Percentiles rank a stretch among this genome's conserved stretches.
Conservation (phyloP, 306 rosid genomes). For the Fagus crenata region DNA sequence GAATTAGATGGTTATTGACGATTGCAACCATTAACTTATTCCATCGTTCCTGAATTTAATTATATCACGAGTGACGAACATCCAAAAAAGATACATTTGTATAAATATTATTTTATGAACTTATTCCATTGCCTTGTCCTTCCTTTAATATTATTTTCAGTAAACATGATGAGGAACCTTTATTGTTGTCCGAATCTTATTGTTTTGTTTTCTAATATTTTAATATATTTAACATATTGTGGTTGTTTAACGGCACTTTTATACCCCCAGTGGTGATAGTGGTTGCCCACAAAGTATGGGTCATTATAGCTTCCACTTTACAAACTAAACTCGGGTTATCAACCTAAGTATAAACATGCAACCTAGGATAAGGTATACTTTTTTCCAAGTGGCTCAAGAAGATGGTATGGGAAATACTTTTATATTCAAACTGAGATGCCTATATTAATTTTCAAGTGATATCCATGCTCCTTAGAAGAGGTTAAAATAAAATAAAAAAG, state of each 20-base stretch:
- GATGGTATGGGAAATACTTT: background rate
- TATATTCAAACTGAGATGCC: background rate
- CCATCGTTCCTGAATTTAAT: too few relatives aligned
- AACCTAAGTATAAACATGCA: background rate
- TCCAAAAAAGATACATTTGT: too few relatives aligned
- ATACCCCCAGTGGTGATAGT: background rate
- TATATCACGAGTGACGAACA: too few relatives aligned
- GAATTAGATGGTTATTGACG: too few relatives aligned
- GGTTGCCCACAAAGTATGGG: background rate
- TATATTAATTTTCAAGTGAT: background rate
- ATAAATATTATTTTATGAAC: too few relatives aligned
- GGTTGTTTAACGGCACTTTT: background rate
- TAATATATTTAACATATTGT: background rate
- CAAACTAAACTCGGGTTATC: background rate
- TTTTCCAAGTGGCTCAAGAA: background rate
- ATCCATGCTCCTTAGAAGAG: background rate
- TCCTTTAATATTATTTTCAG: background rate
- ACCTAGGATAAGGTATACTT: background rate
- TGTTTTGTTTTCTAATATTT: background rate
- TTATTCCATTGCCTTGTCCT: background rate
- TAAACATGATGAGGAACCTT: background rate
- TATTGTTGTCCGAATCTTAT: background rate
- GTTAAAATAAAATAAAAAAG: background rate
- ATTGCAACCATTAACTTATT: too few relatives aligned
- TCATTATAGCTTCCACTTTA: background rate